Evolutionary conservation across 179 eudicot genomes (phyloP), one percentile per base, ranked within the genome.

Genomic region (Vitellaria paradoxa): DNA sequence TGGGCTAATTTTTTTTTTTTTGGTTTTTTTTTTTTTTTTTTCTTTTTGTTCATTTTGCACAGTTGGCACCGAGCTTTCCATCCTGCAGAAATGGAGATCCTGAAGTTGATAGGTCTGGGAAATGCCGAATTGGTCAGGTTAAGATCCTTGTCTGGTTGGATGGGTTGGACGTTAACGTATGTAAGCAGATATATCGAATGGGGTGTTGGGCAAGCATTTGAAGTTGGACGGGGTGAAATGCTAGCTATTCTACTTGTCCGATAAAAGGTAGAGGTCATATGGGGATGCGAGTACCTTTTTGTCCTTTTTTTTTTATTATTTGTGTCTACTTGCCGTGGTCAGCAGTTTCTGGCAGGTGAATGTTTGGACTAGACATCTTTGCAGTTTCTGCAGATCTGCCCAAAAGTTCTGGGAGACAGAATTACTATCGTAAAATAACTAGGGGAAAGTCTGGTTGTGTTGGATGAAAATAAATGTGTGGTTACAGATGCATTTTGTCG

Each of bases 41-140:
- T 57, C 5, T n/a, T 17, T 57, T 14, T 57, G n/a, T 57, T 65
- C 12, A 56, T 14, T 63, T 30, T 49, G 49, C 24, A 20, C 76
- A 84, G 84, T 78, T 67, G 73, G 86, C 75, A 83, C 78, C 72
- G 37, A 77, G 81, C 52, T 74, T 81, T 72, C 68, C 77, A 42
- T 77, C 62, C 80, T 40, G 76, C 76, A 66, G 72, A 70, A 59
- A 75, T 64, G 80, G 78, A 71, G 77, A 72, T 78, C 68, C 78
- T 68, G 69, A 56, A 52, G 73, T 75, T 80, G 50, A 73, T 76
- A 81, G 84, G 79, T 63, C 70, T 55, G 21, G 77, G 68, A 74
- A 81, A 50, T 78, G 76, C 72, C 49, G 66, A 49, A 47, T 59
- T 80, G 71, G 42, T 24, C 73, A 52, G 75, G 62, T 55, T 50